phyloP scores from a whole-genome alignment of 768 basidiomycete genomes.

The Tulasnella sp. region DNA sequence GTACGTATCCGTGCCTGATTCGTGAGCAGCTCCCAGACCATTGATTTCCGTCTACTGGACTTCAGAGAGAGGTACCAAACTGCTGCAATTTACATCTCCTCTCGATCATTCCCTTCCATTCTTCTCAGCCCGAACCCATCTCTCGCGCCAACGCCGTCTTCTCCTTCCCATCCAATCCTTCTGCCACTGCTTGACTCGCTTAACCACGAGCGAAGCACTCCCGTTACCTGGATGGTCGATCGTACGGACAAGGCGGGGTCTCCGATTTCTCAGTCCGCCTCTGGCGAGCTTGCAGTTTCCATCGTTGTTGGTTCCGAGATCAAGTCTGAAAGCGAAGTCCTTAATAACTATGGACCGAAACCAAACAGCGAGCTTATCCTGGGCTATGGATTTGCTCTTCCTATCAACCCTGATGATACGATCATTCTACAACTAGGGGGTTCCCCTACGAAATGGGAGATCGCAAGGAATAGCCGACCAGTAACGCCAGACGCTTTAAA shows the following conservation, averaged over 20 bases:
- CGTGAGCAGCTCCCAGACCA: background rate
- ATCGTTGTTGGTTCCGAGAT: constrained; percentile 53
- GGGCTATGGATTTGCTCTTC: constrained; percentile 84
- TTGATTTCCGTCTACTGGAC: background rate
- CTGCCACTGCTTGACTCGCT: constrained; percentile 83
- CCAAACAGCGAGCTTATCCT: constrained; percentile 86
- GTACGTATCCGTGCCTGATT: constrained; percentile 41
- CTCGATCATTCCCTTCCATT: constrained; percentile 85
- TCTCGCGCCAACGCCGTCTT: constrained; percentile 41
- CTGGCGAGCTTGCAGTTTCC: constrained; percentile 45
- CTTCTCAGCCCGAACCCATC: constrained; percentile 59
- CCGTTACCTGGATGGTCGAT: constrained; percentile 73
- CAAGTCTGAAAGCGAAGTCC: constrained; percentile 52
- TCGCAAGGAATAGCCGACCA: constrained; percentile 47
- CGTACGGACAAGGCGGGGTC: background rate
- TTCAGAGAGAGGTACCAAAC: constrained; percentile 67
- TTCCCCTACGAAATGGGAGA: constrained; percentile 43
- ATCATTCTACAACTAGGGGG: constrained; percentile 75
- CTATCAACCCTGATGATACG: constrained; percentile 79
- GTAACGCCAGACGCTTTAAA: background rate
- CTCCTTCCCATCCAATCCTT: constrained; percentile 63
- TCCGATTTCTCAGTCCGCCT: background rate
- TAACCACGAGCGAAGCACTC: constrained; percentile 76
- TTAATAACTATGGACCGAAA: constrained; percentile 92
- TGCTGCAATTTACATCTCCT: constrained; percentile 74